A percentile compares a stretch with the other conserved stretches of the same genome.
Conservation (phyloP, 2,329 filamentous ascomycete genomes). For the Alternaria novae-zelandiae region DNA sequence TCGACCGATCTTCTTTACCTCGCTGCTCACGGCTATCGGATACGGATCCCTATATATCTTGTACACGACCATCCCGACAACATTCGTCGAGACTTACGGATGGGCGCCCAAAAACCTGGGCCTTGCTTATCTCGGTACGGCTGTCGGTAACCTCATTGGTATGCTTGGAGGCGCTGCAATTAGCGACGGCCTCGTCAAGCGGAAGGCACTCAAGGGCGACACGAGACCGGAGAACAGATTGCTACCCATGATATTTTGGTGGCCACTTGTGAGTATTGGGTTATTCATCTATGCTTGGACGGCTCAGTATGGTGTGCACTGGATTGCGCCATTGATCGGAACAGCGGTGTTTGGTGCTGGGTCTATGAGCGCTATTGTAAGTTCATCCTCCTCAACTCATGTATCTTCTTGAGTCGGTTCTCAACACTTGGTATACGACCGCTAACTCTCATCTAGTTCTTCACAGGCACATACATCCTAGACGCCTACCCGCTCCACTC, state of each 20-base stretch:
- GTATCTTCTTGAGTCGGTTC: background rate
- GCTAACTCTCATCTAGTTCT: background rate
- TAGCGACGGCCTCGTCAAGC: slow-evolving; percentile 34
- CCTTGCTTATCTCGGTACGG: slow-evolving; percentile 32
- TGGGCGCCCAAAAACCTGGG: slow-evolving; percentile 24
- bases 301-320: slow-evolving; percentile 28
- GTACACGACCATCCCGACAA: slow-evolving; percentile 31
- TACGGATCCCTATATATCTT: slow-evolving; percentile 48
- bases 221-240: slow-evolving; percentile 22
- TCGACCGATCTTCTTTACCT: slow-evolving; percentile 58
- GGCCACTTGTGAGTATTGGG: slow-evolving; percentile 26
- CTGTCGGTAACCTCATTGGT: slow-evolving; percentile 42
- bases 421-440: background rate
- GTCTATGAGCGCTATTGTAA: slow-evolving; percentile 2
- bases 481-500: slow-evolving; percentile 58
- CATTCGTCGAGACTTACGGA: slow-evolving; percentile 28
- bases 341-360: slow-evolving; percentile 10
- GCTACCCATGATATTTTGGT: slow-evolving; percentile 31
- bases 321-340: slow-evolving; percentile 35
- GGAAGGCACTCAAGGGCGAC: slow-evolving; percentile 17
- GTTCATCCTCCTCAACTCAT: background rate
- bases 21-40: slow-evolving; percentile 52
- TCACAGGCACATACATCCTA: slow-evolving; percentile 64
- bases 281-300: slow-evolving; percentile 42
- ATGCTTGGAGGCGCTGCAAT: slow-evolving; percentile 36